Conservation (phyloP, 495 filamentous ascomycete genomes). For the Cercophora samala region DNA sequence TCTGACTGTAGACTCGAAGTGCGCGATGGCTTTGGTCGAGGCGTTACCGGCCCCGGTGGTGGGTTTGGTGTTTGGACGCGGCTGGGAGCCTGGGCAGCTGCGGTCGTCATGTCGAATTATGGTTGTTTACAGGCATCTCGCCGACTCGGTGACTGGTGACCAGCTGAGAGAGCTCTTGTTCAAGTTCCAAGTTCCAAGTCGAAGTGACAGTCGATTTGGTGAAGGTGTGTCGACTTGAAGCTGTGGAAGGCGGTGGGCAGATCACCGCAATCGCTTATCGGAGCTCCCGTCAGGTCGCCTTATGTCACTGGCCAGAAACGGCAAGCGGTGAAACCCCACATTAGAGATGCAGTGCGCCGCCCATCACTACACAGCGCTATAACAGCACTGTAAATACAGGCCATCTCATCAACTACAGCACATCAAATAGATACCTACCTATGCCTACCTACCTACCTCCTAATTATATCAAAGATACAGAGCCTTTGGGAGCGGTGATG, state of each 20-base stretch:
- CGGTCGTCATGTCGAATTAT: slow-evolving; percentile 25
- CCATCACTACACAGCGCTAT: neutral
- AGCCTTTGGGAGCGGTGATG: no score
- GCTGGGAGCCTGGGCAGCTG: slow-evolving; percentile 24
- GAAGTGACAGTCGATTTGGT: neutral
- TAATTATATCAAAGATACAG: no score
- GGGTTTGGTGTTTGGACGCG: slow-evolving; percentile 30
- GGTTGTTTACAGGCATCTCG: neutral
- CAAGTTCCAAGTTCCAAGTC: neutral
- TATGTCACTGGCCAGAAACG: slow-evolving; percentile 18
- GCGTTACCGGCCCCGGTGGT: slow-evolving; percentile 4
- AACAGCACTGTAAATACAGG: neutral
- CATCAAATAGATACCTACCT: no score
- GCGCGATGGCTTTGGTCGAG: slow-evolving; percentile 15
- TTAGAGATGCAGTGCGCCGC: neutral
- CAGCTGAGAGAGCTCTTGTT: slow-evolving; percentile 6
- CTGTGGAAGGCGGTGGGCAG: slow-evolving; percentile 9
- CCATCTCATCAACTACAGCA: neutral
- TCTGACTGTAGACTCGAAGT: slow-evolving; percentile 19
- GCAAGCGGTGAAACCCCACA: slow-evolving; percentile 27
- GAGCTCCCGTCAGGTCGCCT: slow-evolving; percentile 5
- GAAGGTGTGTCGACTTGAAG: neutral
- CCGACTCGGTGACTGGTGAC: slow-evolving; percentile 2
- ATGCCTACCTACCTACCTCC: no score
- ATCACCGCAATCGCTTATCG: slow-evolving; percentile 24